A percentile compares a stretch with the other conserved stretches of the same genome.
phyloP scores from a whole-genome alignment of 345 rosid genomes.

The Barbarea vulgaris region DNA sequence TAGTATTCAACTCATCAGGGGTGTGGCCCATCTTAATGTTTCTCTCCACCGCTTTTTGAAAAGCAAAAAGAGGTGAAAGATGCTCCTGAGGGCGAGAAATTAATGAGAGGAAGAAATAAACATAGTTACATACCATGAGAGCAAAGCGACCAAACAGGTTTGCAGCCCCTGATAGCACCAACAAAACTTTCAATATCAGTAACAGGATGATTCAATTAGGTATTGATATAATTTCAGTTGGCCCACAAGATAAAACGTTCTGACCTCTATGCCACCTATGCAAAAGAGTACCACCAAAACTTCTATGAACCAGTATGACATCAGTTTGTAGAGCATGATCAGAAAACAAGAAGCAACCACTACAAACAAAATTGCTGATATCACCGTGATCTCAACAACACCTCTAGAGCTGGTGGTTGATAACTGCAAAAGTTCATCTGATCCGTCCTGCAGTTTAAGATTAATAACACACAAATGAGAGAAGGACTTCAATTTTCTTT shows the following conservation, averaged over 20 bases:
- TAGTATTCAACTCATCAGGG: constrained; percentile 3
- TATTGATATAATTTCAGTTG: constrained; percentile 8
- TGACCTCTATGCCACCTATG: constrained; percentile 96
- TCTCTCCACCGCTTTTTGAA: not conserved
- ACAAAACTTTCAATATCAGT: constrained; percentile 40
- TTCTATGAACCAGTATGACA: constrained; percentile 94
- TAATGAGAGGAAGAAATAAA: not conserved
- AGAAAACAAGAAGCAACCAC: constrained; percentile 94
- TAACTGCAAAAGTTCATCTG: constrained; percentile 52
- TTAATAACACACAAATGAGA: constrained; percentile 11
- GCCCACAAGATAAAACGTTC: constrained; percentile 31
- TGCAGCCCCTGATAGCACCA: constrained; percentile 81
- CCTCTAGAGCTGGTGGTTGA: constrained; percentile 61
- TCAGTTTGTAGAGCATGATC: constrained; percentile 95
- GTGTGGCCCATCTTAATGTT: constrained; percentile 1
- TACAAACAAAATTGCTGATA: constrained; percentile 80
- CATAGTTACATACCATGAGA: constrained; percentile 86
- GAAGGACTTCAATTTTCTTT: constrained; percentile 11
- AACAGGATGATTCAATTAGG: constrained; percentile 10
- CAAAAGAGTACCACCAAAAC: constrained; percentile 91
- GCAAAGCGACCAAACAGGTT: constrained; percentile 86
- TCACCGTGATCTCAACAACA: constrained; percentile 70
- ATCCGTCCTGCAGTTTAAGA: constrained; percentile 64
- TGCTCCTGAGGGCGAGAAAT: not conserved
- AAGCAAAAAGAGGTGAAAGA: constrained; percentile 5